Percentiles rank a stretch among this genome's conserved stretches.
These are phyloP conservation scores for Cornus controversa DNA, from an alignment of 148 eudicot species.

Conservation along the genomic window DNA sequence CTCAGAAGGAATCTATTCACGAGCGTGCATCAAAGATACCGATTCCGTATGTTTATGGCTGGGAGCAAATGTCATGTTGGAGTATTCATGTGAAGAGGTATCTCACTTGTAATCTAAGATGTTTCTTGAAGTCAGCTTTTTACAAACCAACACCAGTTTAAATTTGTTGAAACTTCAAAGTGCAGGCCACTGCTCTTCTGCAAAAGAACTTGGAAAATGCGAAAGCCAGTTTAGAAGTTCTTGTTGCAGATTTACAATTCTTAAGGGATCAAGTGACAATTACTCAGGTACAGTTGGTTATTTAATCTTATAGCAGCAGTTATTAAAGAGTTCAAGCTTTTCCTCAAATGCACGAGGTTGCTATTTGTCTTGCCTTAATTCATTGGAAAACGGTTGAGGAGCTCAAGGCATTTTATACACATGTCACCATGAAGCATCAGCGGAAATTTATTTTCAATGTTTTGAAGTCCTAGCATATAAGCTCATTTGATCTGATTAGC, in stretches of 20 bases:
- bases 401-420: neutral
- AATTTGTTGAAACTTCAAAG: neutral
- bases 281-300: conserved; percentile 55
- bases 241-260: conserved; percentile 78
- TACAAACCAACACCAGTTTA: neutral
- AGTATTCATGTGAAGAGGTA: conserved; percentile 96
- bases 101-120: conserved; percentile 13
- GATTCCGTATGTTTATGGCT: conserved; percentile 94
- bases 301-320: neutral
- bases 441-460: too few species aligned
- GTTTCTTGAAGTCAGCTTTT: neutral
- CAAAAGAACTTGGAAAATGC: conserved; percentile 87
- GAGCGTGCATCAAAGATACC: conserved; percentile 65
- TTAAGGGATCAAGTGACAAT: conserved; percentile 86
- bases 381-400: neutral
- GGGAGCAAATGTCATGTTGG: conserved; percentile 95
- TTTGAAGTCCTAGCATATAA: neutral
- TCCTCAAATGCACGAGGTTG: neutral
- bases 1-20: conserved; percentile 88
- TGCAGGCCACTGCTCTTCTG: conserved; percentile 77
- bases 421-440: too few species aligned
- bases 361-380: neutral
- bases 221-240: conserved; percentile 85
- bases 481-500: neutral
- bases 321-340: neutral